Base-by-base conservation (phyloP, 345 rosid species). In the Viola odorata region DNA sequence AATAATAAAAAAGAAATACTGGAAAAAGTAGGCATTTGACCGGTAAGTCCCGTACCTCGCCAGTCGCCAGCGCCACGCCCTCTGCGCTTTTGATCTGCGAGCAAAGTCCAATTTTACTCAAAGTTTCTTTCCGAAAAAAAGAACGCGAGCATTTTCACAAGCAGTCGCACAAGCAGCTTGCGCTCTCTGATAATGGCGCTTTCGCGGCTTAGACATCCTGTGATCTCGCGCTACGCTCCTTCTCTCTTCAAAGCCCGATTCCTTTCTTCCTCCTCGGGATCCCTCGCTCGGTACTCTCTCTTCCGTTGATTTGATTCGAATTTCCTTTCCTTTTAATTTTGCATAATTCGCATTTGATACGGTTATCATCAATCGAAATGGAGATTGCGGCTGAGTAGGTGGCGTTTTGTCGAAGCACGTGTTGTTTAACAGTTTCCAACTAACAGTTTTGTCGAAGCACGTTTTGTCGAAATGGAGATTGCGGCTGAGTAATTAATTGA, bases 141-240 rank as follows among this genome's bases (percentile, higher is more conserved):
- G 32, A 23, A 23, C 32, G 32, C 32, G 32, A 23, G 32, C 32
- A 23, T 23, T 23, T 23, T 23, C 32, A 23, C 32, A 23, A 23
- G 32, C 32, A 23, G 32, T 23, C 32, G 32, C 32, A 0, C 1
- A 23, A 23, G 32, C 32, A 23, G 32, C 32, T 23, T 2, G 32
- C 32, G 32, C 32, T 23, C 32, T 23, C 32, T 23, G 13, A 12
- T 3, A 69, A 85, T 91, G 98, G 89, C 92, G 76, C 84, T 89
- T 79, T 88, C 91, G n/a, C 92, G 92, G 75, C 82, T 91, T 39
- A 76, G 96, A 53, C 75, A 76, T 69, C 84, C 86, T 41, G 80
- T 74, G 79, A 74, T 85, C 77, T 68, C 79, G 41, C 81, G 85
- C 63, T 50, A 41, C 41, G 76, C 83, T 41, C 79, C 82, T 55